Evolutionary conservation across 352 stramenopile species (phyloP).

Genomic region (Pythium aristosporum): DNA sequence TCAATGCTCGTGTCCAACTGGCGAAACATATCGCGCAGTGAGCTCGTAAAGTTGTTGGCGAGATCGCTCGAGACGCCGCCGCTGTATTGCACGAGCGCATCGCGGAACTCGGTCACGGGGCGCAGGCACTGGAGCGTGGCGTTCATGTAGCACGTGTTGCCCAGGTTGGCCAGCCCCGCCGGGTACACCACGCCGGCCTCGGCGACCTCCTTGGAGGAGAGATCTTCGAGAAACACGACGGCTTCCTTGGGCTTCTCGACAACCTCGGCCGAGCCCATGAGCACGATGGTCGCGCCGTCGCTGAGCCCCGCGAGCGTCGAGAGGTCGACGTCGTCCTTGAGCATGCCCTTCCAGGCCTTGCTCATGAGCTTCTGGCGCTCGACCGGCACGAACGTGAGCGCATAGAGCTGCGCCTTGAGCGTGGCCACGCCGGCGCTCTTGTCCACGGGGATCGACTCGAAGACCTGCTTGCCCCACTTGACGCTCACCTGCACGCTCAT

Average conservation of each 20-base stretch:
- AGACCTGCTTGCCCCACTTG: constrained; percentile 89
- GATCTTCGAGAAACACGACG: constrained; percentile 87
- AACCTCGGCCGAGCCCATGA: constrained; percentile 94
- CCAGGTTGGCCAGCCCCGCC: constrained; percentile 92
- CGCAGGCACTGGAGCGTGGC: constrained; percentile 93
- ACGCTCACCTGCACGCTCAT: constrained; percentile 68
- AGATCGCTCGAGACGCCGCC: constrained; percentile 62
- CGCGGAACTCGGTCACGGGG: constrained; percentile 87
- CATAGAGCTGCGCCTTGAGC: constrained; percentile 83
- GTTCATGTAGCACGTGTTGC: constrained; percentile 94
- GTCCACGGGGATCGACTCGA: constrained; percentile 64
- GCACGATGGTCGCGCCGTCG: constrained; percentile 75
- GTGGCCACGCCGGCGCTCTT: constrained; percentile 59
- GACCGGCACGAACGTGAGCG: constrained; percentile 77
- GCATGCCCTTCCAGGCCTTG: constrained; percentile 89
- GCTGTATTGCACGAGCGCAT: constrained; percentile 62
- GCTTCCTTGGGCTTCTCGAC: constrained; percentile 82
- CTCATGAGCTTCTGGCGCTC: constrained; percentile 89
- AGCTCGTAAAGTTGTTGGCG: constrained; percentile 69
- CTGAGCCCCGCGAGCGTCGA: constrained; percentile 51
- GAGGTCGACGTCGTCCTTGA: constrained; percentile 83
- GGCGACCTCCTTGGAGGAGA: constrained; percentile 80
- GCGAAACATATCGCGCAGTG: constrained; percentile 78
- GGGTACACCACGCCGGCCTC: constrained; percentile 85
- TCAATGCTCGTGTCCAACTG: constrained; percentile 74